These are phyloP conservation scores for Furcasterigmium furcatum DNA, from an alignment of 2,329 filamentous ascomycete genomes.

Conservation along the genomic window DNA sequence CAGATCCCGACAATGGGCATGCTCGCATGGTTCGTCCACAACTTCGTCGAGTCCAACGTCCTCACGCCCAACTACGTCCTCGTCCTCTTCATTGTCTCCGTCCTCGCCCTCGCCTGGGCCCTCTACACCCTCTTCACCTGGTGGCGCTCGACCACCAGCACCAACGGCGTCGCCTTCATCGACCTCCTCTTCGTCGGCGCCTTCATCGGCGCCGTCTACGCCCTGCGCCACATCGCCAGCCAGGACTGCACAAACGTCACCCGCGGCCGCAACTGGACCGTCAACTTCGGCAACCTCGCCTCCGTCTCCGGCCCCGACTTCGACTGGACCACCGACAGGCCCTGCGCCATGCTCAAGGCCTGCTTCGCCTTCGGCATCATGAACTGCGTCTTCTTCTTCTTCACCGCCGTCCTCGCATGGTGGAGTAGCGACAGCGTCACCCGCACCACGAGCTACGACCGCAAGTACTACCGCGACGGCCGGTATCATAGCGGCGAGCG, in stretches of 20 bases:
- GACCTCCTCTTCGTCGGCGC: constrained; percentile 62
- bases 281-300: constrained; percentile 61
- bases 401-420: constrained; percentile 70
- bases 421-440: constrained; percentile 44
- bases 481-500: constrained; percentile 15
- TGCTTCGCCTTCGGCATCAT: constrained; percentile 88
- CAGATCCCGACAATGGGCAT: constrained; percentile 66
- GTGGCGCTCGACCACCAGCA: constrained; percentile 58
- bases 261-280: constrained; percentile 44
- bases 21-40: constrained; percentile 63
- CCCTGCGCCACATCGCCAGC: constrained; percentile 53
- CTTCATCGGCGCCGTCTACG: constrained; percentile 60
- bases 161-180: constrained; percentile 57
- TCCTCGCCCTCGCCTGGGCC: constrained; percentile 61
- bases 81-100: constrained; percentile 64
- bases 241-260: constrained; percentile 66
- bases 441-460: constrained; percentile 36
- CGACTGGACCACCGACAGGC: constrained; percentile 62
- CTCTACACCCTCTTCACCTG: constrained; percentile 65
- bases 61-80: constrained; percentile 62
- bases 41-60: constrained; percentile 52
- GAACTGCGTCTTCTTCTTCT: constrained; percentile 76
- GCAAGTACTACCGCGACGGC: constrained; percentile 39
- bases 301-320: constrained; percentile 49
- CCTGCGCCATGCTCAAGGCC: constrained; percentile 90